A percentile compares a stretch with the other conserved stretches of the same genome.
Conservation (phyloP, 1,284 basidiomycete species). For the Stygiomarasmius scandens region DNA sequence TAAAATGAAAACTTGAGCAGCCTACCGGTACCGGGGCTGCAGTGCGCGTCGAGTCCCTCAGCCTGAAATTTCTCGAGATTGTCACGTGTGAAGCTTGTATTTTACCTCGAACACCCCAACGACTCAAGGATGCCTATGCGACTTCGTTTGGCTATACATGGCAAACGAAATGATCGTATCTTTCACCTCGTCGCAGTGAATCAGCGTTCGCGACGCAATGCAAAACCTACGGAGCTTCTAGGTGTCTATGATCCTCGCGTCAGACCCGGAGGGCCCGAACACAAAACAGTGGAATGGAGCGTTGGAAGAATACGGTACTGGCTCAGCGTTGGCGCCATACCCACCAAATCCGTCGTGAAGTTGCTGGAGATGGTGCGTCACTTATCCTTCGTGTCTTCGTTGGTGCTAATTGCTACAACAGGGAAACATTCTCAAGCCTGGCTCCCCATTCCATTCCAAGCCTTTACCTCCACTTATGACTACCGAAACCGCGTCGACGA, state of each 20-base stretch:
- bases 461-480: slow-evolving; percentile 13
- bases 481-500: background rate
- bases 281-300: slow-evolving; percentile 89
- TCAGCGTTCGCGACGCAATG: slow-evolving; percentile 76
- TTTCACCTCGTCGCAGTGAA: slow-evolving; percentile 91
- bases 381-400: background rate
- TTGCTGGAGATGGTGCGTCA: slow-evolving; percentile 73
- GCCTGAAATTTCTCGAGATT: too few species aligned
- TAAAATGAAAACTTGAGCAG: too few species aligned
- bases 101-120: background rate
- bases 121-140: slow-evolving; percentile 72
- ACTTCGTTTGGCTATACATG: slow-evolving; percentile 86
- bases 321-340: slow-evolving; percentile 84
- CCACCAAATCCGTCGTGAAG: slow-evolving; percentile 77
- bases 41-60: too few species aligned
- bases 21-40: too few species aligned
- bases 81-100: background rate
- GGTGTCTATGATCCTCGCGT: slow-evolving; percentile 84
- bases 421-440: slow-evolving; percentile 49
- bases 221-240: slow-evolving; percentile 88
- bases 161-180: slow-evolving; percentile 76
- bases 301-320: slow-evolving; percentile 89
- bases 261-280: slow-evolving; percentile 41
- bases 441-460: slow-evolving; percentile 54
- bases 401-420: slow-evolving; percentile 17